These are phyloP conservation scores for Trametes sp. DNA, from an alignment of 1,284 basidiomycete species.

Conservation along the genomic window DNA sequence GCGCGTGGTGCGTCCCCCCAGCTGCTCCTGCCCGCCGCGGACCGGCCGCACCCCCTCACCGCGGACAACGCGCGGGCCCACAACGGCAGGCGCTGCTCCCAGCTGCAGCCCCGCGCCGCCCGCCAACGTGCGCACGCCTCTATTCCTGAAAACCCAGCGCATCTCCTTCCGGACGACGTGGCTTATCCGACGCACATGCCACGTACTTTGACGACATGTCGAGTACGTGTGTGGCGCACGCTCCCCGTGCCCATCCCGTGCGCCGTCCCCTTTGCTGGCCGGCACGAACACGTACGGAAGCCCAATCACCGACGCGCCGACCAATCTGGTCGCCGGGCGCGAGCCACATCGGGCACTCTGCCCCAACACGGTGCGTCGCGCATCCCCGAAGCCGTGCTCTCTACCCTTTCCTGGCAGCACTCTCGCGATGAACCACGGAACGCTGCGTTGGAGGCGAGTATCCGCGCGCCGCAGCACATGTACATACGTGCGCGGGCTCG, in stretches of 20 bases:
- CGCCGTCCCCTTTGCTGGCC: background rate
- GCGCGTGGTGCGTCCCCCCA: background rate
- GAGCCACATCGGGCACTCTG: background rate
- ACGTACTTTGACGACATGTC: too few relatives aligned
- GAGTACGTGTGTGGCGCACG: background rate
- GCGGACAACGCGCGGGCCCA: constrained; percentile 7
- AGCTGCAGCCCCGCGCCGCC: background rate
- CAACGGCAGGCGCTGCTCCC: background rate
- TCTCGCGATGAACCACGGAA: background rate
- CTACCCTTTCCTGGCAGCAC: background rate
- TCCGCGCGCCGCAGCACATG: constrained; percentile 6
- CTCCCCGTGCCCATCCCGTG: constrained; percentile 4
- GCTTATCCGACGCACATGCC: background rate
- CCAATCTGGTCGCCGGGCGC: constrained; percentile 10
- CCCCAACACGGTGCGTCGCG: background rate
- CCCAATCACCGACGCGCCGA: background rate
- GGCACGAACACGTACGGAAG: background rate
- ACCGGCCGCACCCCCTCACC: background rate
- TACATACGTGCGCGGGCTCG: background rate
- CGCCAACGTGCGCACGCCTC: background rate
- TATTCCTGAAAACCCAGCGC: background rate
- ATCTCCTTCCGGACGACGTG: background rate
- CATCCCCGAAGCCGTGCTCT: background rate
- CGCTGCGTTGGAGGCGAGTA: background rate
- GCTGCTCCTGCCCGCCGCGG: background rate